Evolutionary conservation across 2,329 filamentous ascomycete species (phyloP).

Genomic region (Cercospora berteroae): DNA sequence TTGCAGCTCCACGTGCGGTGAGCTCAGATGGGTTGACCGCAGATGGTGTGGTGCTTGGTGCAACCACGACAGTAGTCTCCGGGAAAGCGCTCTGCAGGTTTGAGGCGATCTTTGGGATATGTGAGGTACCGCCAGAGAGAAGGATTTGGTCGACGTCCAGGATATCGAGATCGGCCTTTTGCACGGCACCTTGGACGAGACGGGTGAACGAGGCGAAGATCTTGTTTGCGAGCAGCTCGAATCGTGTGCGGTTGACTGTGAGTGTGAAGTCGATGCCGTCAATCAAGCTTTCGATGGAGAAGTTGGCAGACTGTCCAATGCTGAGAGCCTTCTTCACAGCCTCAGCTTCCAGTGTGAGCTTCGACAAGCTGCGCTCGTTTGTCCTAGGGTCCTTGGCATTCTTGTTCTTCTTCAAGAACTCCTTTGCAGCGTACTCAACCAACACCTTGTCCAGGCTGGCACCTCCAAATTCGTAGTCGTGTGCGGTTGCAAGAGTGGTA

Average conservation of each 20-base stretch:
- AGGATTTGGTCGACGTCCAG: slow-evolving; percentile 95
- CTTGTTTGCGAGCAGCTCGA: slow-evolving; percentile 83
- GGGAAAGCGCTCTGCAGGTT: slow-evolving; percentile 80
- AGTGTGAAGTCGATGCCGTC: slow-evolving; percentile 88
- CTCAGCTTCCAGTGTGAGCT: slow-evolving; percentile 89
- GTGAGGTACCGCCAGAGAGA: slow-evolving; percentile 84
- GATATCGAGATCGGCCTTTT: slow-evolving; percentile 89
- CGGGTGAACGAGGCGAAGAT: slow-evolving; percentile 85
- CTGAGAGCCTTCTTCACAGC: slow-evolving; percentile 88
- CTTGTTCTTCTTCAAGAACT: slow-evolving; percentile 97
- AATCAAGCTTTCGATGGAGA: slow-evolving; percentile 87
- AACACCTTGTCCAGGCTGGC: slow-evolving; percentile 83
- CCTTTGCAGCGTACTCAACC: slow-evolving; percentile 96
- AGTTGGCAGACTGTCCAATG: slow-evolving; percentile 80
- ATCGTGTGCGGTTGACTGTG: slow-evolving; percentile 89
- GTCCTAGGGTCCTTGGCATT: slow-evolving; percentile 69
- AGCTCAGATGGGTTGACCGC: slow-evolving; percentile 95
- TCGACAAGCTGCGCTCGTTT: slow-evolving; percentile 78
- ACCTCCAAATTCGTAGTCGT: slow-evolving; percentile 93
- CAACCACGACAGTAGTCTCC: slow-evolving; percentile 71
- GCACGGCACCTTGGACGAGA: slow-evolving; percentile 77
- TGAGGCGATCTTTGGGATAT: slow-evolving; percentile 88
- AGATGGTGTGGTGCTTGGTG: slow-evolving; percentile 72
- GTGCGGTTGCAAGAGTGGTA: slow-evolving; percentile 85
- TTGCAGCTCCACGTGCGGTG: slow-evolving; percentile 81